A percentile compares a stretch with the other conserved stretches of the same genome.
These are phyloP conservation scores for Cercospora janseana DNA, from an alignment of 2,329 filamentous ascomycete genomes.

Conservation along the genomic window DNA sequence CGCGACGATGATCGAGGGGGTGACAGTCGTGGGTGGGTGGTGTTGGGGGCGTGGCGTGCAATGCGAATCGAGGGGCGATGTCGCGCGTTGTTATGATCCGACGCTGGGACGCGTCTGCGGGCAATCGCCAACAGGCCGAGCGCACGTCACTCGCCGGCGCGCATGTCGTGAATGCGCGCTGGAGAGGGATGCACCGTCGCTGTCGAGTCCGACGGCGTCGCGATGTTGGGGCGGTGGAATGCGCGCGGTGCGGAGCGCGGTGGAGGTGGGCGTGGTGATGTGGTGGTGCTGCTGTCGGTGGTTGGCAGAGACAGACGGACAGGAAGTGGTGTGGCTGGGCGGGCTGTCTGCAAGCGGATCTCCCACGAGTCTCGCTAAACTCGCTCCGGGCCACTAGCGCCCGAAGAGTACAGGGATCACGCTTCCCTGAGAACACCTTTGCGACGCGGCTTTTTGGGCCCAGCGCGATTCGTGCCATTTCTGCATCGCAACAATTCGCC, in stretches of 20 bases:
- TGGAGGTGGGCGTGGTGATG: slow-evolving; percentile 7
- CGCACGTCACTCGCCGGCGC: slow-evolving; percentile 11
- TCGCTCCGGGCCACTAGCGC: too few relatives aligned
- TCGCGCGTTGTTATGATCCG: slow-evolving; percentile 27
- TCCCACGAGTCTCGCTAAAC: background rate
- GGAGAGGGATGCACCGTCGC: background rate
- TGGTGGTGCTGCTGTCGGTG: slow-evolving; percentile 1
- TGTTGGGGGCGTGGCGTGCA: slow-evolving; percentile 8
- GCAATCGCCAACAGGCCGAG: slow-evolving; percentile 6
- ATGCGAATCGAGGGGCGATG: slow-evolving; percentile 19
- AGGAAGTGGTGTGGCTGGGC: slow-evolving; percentile 3
- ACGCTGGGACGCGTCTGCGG: slow-evolving; percentile 13
- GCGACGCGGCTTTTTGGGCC: background rate
- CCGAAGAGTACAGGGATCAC: slow-evolving; percentile 3
- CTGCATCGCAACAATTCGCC: too few relatives aligned
- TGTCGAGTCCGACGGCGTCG: background rate
- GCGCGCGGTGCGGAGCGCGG: slow-evolving; percentile 2
- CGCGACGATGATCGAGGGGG: slow-evolving; percentile 14
- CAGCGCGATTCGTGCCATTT: background rate
- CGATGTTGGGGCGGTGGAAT: background rate
- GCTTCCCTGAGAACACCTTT: slow-evolving; percentile 4
- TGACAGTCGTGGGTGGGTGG: background rate
- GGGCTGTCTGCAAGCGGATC: background rate
- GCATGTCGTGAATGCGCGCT: slow-evolving; percentile 14
- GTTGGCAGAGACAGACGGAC: background rate